These are phyloP conservation scores for Hortiboletus flavorubellus DNA, from an alignment of 768 basidiomycete species.

Conservation along the genomic window DNA sequence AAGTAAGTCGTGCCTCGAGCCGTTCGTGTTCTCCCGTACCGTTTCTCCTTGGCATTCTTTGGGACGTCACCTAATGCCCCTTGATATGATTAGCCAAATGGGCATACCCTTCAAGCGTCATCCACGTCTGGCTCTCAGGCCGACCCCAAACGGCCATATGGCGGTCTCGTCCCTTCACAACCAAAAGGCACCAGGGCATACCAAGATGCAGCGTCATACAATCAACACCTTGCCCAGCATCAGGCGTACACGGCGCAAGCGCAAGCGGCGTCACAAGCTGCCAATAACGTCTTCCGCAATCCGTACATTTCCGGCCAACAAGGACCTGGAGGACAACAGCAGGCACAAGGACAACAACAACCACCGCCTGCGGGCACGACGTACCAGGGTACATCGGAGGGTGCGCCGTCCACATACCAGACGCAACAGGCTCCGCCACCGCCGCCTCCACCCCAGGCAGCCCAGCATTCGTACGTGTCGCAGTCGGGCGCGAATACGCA, in stretches of 20 bases:
- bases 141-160: constrained; percentile 87
- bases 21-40: not conserved
- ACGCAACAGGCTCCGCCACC: constrained; percentile 29
- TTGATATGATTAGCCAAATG: constrained; percentile 46
- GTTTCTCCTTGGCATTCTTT: not conserved
- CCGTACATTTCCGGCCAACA: constrained; percentile 68
- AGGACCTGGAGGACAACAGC: constrained; percentile 32
- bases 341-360: constrained; percentile 17
- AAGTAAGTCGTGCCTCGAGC: constrained; percentile 44
- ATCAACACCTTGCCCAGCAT: constrained; percentile 91
- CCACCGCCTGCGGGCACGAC: constrained; percentile 13
- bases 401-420: constrained; percentile 17
- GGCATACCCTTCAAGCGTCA: constrained; percentile 31
- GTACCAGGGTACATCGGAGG: constrained; percentile 22
- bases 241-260: constrained; percentile 90
- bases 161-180: constrained; percentile 88
- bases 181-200: constrained; percentile 83
- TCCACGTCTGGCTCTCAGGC: constrained; percentile 33
- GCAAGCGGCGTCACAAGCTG: constrained; percentile 69
- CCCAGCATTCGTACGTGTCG: constrained; percentile 25
- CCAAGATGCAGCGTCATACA: constrained; percentile 91
- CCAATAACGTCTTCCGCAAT: constrained; percentile 67
- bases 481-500: constrained; percentile 22
- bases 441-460: constrained; percentile 18
- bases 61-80: constrained; percentile 6